Evolutionary conservation across 139 green algal species (phyloP).

Genomic region (Marvania coccoides): DNA sequence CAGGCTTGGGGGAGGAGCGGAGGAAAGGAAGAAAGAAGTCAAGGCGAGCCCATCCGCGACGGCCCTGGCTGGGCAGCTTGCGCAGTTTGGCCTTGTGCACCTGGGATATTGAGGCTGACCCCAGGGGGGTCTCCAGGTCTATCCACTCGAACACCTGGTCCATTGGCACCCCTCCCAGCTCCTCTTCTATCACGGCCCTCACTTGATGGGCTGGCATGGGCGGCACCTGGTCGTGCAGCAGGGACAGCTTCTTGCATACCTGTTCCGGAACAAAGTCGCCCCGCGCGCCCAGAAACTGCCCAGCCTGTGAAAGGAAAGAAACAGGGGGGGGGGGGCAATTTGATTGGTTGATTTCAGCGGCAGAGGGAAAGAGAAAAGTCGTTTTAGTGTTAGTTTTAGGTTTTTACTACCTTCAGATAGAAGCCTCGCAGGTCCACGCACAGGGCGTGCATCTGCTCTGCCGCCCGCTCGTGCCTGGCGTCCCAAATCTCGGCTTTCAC

Average conservation of each 20-base stretch:
- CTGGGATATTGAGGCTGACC: conserved; percentile 86
- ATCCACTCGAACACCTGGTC: conserved; percentile 86
- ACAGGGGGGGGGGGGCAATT: background rate
- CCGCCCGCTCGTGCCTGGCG: conserved; percentile 62
- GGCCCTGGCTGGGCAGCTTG: too few species aligned
- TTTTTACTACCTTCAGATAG: conserved; percentile 70
- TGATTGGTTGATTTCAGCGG: background rate
- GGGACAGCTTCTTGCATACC: conserved; percentile 68
- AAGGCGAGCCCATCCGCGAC: too few species aligned
- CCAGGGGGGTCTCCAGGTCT: conserved; percentile 73
- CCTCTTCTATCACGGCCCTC: conserved; percentile 40
- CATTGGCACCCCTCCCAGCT: conserved; percentile 59
- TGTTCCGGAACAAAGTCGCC: conserved; percentile 79
- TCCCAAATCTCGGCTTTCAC: conserved; percentile 60
- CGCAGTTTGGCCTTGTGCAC: conserved; percentile 82
- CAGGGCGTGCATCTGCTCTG: conserved; percentile 72
- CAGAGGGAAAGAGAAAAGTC: background rate
- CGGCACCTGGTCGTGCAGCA: conserved; percentile 77
- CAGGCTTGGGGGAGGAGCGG: background rate
- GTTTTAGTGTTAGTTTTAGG: background rate
- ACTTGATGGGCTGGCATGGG: conserved; percentile 49
- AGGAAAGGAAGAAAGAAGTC: too few species aligned
- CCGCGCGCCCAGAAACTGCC: conserved; percentile 82
- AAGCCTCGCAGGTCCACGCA: conserved; percentile 76
- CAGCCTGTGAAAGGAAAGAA: conserved; percentile 35